phyloP scores from a whole-genome alignment of 1,284 basidiomycete species.

The Phlebopus sp. region DNA sequence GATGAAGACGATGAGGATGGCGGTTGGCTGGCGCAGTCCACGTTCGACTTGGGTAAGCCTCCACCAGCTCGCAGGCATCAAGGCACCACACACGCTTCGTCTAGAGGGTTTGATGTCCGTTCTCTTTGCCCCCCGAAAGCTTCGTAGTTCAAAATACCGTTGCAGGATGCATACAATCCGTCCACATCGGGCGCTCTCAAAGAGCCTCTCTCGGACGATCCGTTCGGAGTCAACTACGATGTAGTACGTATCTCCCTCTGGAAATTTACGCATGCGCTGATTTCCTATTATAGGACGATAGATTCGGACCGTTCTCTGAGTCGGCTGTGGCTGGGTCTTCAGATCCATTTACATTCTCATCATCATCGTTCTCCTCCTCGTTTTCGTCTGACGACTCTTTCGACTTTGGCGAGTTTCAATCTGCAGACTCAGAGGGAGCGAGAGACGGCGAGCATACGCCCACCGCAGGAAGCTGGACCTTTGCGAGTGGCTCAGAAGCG shows the following conservation, averaged over 20 bases:
- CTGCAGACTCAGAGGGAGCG: conserved; percentile 32
- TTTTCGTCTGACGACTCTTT: conserved; percentile 62
- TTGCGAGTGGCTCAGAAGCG: conserved; percentile 43
- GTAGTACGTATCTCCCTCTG: conserved; percentile 41
- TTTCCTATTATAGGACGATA: conserved; percentile 43
- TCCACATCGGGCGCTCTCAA: conserved; percentile 27
- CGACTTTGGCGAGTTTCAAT: conserved; percentile 80
- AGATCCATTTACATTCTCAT: conserved; percentile 59
- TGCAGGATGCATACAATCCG: conserved; percentile 58
- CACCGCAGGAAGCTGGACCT: conserved; percentile 67
- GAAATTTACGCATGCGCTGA: conserved; percentile 8
- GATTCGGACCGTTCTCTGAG: conserved; percentile 76
- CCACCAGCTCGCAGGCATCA: conserved; percentile 52
- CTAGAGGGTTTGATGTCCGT: conserved; percentile 60
- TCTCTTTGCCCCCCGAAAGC: not conserved
- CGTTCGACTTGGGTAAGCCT: conserved; percentile 59
- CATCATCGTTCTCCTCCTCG: conserved; percentile 51
- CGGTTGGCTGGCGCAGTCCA: conserved; percentile 75
- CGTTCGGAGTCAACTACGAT: conserved; percentile 48
- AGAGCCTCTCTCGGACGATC: conserved; percentile 44
- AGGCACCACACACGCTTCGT: conserved; percentile 49
- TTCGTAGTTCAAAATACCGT: conserved; percentile 1
- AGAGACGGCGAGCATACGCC: conserved; percentile 58
- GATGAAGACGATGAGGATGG: conserved; percentile 70
- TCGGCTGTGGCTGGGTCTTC: conserved; percentile 44